phyloP scores from a whole-genome alignment of 495 filamentous ascomycete species.

The Xylaria castorea region DNA sequence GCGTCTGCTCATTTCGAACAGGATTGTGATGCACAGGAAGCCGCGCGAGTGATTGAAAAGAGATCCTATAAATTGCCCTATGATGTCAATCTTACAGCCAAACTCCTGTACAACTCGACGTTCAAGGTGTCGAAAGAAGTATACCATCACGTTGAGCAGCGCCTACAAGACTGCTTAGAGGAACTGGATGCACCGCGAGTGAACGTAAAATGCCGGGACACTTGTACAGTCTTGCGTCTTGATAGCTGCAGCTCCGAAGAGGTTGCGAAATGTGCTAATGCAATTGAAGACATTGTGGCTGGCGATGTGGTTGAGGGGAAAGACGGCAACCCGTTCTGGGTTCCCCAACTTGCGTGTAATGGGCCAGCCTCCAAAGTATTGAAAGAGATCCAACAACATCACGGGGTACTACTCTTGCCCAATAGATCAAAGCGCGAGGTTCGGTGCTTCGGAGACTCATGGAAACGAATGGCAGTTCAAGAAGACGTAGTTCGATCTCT shows the following conservation, averaged over 20 bases:
- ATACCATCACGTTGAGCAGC: constrained; percentile 7
- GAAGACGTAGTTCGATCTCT: constrained; percentile 4
- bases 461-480: constrained; percentile 2
- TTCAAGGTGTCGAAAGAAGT: constrained; percentile 16
- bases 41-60: background rate
- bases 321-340: constrained; percentile 12
- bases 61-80: background rate
- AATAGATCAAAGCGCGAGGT: constrained; percentile 18
- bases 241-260: background rate
- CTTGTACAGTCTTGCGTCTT: background rate
- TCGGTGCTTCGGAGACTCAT: constrained; percentile 6
- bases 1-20: background rate
- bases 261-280: constrained; percentile 7
- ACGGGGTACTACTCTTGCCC: background rate
- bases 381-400: constrained; percentile 4
- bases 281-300: constrained; percentile 10
- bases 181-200: background rate
- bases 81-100: background rate
- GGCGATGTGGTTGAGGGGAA: background rate
- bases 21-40: constrained; percentile 7
- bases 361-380: background rate
- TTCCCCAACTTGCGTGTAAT: constrained; percentile 6
- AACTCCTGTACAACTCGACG: background rate
- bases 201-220: background rate
- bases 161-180: background rate